Evolutionary conservation across 2,329 filamentous ascomycete species (phyloP), one percentile per base, ranked within the genome.

Genomic region (Penicillium polonicum): DNA sequence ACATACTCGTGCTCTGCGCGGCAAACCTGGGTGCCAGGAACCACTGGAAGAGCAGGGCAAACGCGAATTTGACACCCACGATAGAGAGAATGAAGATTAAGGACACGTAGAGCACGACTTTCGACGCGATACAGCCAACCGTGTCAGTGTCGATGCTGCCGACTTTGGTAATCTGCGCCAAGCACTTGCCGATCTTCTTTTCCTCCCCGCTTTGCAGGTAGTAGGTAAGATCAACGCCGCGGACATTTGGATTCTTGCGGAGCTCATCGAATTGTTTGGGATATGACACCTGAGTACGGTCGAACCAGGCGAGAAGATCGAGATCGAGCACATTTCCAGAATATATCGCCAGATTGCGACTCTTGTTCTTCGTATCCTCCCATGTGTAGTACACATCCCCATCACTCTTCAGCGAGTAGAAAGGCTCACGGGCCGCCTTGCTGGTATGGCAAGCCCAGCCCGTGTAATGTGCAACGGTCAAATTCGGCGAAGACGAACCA

Each of bases 341-440:
- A 77, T 96, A 99, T 2, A 97, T 91, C 65, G 96, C 87, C 45
- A 99, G 81, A 70, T 97, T 97, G 58, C 94, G 89, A 33, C 88
- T 91, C 61, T 78, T 85, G 76, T 99, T 99, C 71, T 86, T 90
- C 66, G 97, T 85, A 68, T 99, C 94, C 25, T 93, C 86, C 94
- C 94, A 99, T 2, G 89, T 95, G 72, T 91, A 99, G 76, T 93
- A 99, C 17, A 99, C 93, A 66, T 97, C 92, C 2, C 92, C 94
- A 3, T 87, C 80, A 49, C 84, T 84, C 1, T 73, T 72, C 29
- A 97, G 80, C 4, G 80, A 75, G 72, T 97, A 97, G 72, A 96
- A 97, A 0, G 85, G 78, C 53, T 87, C 79, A 60, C 94, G 87
- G 19, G 87, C 85, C 1, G 75, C 74, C 7, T 79, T 76, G 0